A percentile compares a stretch with the other conserved stretches of the same genome.
phyloP scores from a whole-genome alignment of 768 basidiomycete species.

The Mycena albidolilacea region DNA sequence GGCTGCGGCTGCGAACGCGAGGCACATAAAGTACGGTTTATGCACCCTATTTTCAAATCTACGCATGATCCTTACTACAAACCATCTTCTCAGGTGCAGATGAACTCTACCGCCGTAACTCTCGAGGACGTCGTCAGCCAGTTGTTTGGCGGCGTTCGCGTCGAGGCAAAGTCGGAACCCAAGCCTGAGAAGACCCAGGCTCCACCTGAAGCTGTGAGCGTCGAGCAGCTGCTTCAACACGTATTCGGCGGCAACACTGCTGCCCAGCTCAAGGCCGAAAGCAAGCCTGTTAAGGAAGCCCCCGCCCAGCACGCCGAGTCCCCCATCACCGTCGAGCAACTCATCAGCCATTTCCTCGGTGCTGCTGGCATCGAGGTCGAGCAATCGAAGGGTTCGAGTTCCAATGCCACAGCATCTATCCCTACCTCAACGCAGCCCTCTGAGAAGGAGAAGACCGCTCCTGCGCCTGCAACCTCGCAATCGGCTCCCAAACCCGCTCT shows the following conservation, averaged over 20 bases:
- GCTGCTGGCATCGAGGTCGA: conserved; percentile 11
- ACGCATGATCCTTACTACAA: too few species aligned
- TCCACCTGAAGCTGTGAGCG: not conserved
- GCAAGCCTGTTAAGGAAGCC: not conserved
- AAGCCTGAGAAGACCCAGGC: not conserved
- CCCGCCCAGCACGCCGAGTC: conserved; percentile 17
- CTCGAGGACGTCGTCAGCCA: conserved; percentile 12
- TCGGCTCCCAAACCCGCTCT: not conserved
- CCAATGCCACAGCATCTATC: not conserved
- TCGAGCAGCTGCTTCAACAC: conserved; percentile 16
- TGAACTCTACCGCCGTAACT: not conserved
- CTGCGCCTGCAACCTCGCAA: not conserved
- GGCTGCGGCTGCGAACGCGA: not conserved
- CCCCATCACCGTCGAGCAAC: conserved; percentile 26
- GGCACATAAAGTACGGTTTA: conserved; percentile 19
- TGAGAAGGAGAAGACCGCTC: not conserved
- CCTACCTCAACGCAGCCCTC: not conserved
- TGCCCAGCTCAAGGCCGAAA: not conserved
- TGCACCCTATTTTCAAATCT: not conserved
- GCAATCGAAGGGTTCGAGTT: conserved; percentile 16
- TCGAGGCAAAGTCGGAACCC: not conserved
- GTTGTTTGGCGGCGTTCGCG: conserved; percentile 22
- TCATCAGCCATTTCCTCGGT: conserved; percentile 36
- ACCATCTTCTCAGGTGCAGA: too few species aligned
- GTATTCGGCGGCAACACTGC: conserved; percentile 6